These are phyloP conservation scores for Pichia pseudocactophila DNA, from an alignment of 805 yeast genomes.

Conservation along the genomic window DNA sequence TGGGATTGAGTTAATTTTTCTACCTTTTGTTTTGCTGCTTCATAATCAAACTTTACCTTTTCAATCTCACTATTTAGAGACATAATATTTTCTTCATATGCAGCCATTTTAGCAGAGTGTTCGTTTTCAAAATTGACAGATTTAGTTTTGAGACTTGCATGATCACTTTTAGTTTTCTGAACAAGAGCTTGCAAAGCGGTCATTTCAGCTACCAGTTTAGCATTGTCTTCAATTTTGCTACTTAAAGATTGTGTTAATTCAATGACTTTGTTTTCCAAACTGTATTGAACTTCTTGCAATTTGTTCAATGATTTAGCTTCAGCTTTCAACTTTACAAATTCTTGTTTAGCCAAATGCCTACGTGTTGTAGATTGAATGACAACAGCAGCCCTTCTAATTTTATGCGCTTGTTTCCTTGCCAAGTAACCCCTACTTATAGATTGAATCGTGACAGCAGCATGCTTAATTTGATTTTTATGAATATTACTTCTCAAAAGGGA, in stretches of 20 bases:
- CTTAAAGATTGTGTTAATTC: slow-evolving; percentile 84
- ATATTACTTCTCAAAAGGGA: slow-evolving; percentile 43
- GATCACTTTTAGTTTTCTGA: slow-evolving; percentile 44
- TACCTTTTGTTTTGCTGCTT: slow-evolving; percentile 49
- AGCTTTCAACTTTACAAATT: slow-evolving; percentile 55
- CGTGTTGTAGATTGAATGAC: slow-evolving; percentile 72
- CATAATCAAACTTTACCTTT: slow-evolving; percentile 46
- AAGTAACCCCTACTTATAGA: slow-evolving; percentile 58
- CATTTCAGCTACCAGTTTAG: slow-evolving; percentile 56
- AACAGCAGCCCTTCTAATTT: slow-evolving; percentile 47
- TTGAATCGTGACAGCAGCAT: slow-evolving; percentile 68
- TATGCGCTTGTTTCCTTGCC: slow-evolving; percentile 46
- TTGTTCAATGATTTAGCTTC: slow-evolving; percentile 91
- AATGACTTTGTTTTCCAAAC: slow-evolving; percentile 94
- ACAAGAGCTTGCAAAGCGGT: slow-evolving; percentile 42
- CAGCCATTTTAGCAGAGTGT: slow-evolving; percentile 35
- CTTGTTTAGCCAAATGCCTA: slow-evolving; percentile 61
- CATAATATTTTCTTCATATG: slow-evolving; percentile 41
- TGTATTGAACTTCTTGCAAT: slow-evolving; percentile 83
- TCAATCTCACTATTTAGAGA: slow-evolving; percentile 47
- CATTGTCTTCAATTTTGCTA: slow-evolving; percentile 72
- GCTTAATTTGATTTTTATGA: slow-evolving; percentile 40
- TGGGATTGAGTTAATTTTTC: slow-evolving; percentile 54
- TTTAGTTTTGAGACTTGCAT: slow-evolving; percentile 44
- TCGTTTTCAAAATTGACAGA: slow-evolving; percentile 44